phyloP scores from a whole-genome alignment of 345 rosid genomes.

The Euclidium syriacum region DNA sequence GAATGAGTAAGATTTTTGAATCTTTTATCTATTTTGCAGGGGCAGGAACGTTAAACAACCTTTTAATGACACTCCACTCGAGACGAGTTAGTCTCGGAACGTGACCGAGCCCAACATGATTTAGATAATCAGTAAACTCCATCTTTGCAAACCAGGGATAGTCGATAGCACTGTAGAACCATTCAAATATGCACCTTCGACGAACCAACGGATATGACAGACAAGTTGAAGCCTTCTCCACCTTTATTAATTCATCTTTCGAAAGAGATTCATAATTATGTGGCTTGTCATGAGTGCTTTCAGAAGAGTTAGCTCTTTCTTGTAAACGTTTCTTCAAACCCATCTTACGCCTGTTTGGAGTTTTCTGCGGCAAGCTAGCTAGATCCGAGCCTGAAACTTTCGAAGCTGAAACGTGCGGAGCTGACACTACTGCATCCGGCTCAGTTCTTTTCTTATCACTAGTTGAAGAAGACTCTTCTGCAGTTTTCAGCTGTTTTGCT shows the following conservation, averaged over 20 bases:
- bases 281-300: conserved; percentile 34
- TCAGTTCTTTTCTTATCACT: conserved; percentile 38
- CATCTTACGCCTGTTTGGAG: conserved; percentile 62
- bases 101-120: conserved; percentile 89
- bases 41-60: conserved; percentile 37
- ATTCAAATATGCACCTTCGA: conserved; percentile 86
- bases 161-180: conserved; percentile 95
- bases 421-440: conserved; percentile 31
- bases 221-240: conserved; percentile 56
- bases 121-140: conserved; percentile 86
- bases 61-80: conserved; percentile 98
- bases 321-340: conserved; percentile 40
- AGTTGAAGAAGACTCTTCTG: conserved; percentile 34
- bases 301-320: conserved; percentile 38
- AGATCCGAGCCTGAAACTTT: conserved; percentile 40
- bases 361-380: conserved; percentile 37
- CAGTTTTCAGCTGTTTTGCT: conserved; percentile 44
- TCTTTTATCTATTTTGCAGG: background rate
- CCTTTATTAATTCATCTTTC: conserved; percentile 49
- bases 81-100: conserved; percentile 84
- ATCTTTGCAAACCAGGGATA: conserved; percentile 96
- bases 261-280: conserved; percentile 18
- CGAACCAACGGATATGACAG: conserved; percentile 57
- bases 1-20: conserved; percentile 2
- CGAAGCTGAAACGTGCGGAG: conserved; percentile 33